Conservation (phyloP, 306 rosid species). For the Alnus rubra region DNA sequence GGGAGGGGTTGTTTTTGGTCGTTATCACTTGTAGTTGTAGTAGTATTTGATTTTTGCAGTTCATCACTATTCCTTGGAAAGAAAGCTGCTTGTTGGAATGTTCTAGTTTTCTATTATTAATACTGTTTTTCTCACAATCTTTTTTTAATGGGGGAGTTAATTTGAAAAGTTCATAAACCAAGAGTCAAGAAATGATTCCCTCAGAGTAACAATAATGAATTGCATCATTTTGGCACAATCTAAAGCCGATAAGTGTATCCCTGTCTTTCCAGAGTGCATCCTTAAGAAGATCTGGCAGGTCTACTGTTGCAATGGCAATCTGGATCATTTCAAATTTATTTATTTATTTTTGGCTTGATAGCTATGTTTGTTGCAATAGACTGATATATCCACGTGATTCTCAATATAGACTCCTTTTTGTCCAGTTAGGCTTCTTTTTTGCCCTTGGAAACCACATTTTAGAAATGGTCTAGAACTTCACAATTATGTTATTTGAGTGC, state of each 20-base stretch:
- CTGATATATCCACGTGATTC: not conserved
- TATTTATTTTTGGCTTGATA: not conserved
- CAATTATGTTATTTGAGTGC: not conserved
- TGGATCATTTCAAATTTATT: not conserved
- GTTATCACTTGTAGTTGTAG: not conserved
- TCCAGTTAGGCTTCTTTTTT: not conserved
- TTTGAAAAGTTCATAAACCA: not conserved
- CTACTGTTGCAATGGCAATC: not conserved
- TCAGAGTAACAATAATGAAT: too few species aligned
- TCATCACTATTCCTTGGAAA: not conserved
- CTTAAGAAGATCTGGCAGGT: not conserved
- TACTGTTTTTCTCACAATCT: not conserved
- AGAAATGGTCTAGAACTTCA: not conserved
- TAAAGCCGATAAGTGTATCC: not conserved
- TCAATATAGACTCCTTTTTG: conserved; percentile 1
- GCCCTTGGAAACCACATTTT: not conserved
- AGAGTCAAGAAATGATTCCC: too few species aligned
- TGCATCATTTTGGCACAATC: not conserved
- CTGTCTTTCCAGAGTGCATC: not conserved
- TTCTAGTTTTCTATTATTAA: not conserved
- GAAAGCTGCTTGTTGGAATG: not conserved
- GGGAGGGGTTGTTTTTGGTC: not conserved
- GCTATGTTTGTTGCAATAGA: not conserved
- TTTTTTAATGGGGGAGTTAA: not conserved
- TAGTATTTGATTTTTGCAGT: not conserved